These are phyloP conservation scores for Paxillus ammoniavirescens DNA, from an alignment of 768 basidiomycete genomes.

Conservation along the genomic window DNA sequence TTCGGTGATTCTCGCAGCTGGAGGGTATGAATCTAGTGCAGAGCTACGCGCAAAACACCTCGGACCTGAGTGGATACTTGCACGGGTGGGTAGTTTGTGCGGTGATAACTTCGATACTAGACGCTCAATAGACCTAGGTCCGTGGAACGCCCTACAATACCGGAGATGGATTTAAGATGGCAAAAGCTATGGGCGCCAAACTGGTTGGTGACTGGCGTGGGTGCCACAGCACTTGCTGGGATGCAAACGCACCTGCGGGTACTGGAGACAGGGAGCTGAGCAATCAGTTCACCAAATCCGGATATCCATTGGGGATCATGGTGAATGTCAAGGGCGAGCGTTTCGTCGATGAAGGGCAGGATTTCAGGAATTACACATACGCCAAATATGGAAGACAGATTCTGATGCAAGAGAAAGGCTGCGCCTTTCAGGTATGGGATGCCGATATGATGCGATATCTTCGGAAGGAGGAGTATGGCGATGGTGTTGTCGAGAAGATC, in stretches of 20 bases:
- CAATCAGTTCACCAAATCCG: conserved; percentile 73
- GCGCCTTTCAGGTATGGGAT: conserved; percentile 69
- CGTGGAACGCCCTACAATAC: conserved; percentile 70
- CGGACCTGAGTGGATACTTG: conserved; percentile 57
- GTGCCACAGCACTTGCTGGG: conserved; percentile 76
- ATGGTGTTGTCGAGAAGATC: conserved; percentile 57
- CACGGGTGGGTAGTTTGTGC: conserved; percentile 40
- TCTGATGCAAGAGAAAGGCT: conserved; percentile 54
- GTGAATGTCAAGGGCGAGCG: conserved; percentile 54
- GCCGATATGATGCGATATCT: conserved; percentile 41
- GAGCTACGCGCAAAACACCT: conserved; percentile 52
- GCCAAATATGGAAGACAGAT: conserved; percentile 65
- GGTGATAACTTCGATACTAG: background rate
- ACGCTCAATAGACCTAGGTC: conserved; percentile 38
- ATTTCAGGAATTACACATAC: conserved; percentile 73
- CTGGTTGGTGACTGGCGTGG: conserved; percentile 65
- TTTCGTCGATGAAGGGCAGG: conserved; percentile 72
- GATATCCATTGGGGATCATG: conserved; percentile 73
- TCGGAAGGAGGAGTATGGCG: conserved; percentile 65
- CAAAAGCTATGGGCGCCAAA: conserved; percentile 48
- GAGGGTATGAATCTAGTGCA: conserved; percentile 62
- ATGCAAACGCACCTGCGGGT: conserved; percentile 53
- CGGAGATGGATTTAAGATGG: conserved; percentile 63
- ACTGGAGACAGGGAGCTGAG: conserved; percentile 56
- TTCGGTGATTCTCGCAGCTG: conserved; percentile 61